These are phyloP conservation scores for Colletotrichum scovillei DNA, from an alignment of 2,329 filamentous ascomycete genomes.

Conservation along the genomic window DNA sequence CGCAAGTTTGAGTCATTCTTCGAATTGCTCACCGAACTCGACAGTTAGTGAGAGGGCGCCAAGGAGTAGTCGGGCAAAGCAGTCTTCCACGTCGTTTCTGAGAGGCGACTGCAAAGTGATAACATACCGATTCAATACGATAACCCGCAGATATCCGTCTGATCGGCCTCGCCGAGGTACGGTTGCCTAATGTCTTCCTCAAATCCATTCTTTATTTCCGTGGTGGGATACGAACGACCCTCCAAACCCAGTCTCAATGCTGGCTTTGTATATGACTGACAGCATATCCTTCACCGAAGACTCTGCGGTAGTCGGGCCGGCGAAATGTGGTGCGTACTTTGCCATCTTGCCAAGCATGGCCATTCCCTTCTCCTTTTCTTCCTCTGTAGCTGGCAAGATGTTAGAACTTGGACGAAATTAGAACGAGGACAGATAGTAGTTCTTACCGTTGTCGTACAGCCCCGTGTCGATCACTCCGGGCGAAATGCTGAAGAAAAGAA, in stretches of 20 bases:
- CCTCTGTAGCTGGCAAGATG: background rate
- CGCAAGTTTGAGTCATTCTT: background rate
- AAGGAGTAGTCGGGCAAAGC: background rate
- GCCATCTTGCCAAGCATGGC: background rate
- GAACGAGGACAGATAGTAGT: no score
- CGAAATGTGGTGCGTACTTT: background rate
- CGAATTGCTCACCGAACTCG: background rate
- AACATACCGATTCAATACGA: background rate
- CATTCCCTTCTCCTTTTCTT: background rate
- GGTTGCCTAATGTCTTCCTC: background rate
- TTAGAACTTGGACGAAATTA: background rate
- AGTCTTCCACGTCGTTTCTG: background rate
- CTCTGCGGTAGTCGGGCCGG: background rate
- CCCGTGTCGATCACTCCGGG: slow-evolving; percentile 64
- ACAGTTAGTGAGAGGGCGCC: background rate
- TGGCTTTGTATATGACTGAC: background rate
- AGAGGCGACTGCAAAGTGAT: background rate
- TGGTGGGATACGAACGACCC: background rate
- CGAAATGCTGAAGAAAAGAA: slow-evolving; percentile 63
- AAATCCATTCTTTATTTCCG: background rate
- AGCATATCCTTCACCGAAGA: background rate
- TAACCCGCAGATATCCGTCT: background rate
- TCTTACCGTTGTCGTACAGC: slow-evolving; percentile 40
- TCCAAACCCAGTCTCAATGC: background rate
- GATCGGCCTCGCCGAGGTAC: background rate